A percentile compares a stretch with the other conserved stretches of the same genome.
These are phyloP conservation scores for Drechslerella coelobrocha DNA, from an alignment of 2,329 filamentous ascomycete species.

Conservation along the genomic window DNA sequence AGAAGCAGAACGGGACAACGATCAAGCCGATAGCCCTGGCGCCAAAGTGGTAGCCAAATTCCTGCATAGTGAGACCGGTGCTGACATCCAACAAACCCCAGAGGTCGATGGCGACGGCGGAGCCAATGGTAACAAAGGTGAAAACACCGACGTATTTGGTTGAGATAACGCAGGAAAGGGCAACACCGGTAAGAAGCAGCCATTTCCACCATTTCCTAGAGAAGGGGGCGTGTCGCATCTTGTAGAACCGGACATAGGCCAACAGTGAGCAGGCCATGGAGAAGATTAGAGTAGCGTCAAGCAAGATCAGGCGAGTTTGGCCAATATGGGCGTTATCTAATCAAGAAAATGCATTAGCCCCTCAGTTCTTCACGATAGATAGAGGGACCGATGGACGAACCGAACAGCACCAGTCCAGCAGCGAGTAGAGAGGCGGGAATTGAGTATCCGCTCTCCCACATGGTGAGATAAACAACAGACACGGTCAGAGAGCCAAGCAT, in stretches of 20 bases:
- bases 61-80: slow-evolving; percentile 76
- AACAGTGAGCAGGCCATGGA: slow-evolving; percentile 95
- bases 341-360: slow-evolving; percentile 16
- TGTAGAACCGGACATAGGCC: slow-evolving; percentile 97
- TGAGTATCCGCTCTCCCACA: slow-evolving; percentile 99
- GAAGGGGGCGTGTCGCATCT: slow-evolving; percentile 86
- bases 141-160: slow-evolving; percentile 98
- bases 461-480: slow-evolving; percentile 92
- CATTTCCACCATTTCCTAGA: slow-evolving; percentile 99
- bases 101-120: slow-evolving; percentile 89
- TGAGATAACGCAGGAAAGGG: slow-evolving; percentile 94
- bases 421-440: slow-evolving; percentile 89
- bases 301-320: slow-evolving; percentile 90
- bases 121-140: slow-evolving; percentile 95
- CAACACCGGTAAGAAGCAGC: slow-evolving; percentile 92
- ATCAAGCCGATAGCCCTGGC: slow-evolving; percentile 87
- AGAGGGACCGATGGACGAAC: slow-evolving; percentile 33
- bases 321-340: slow-evolving; percentile 93
- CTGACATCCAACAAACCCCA: slow-evolving; percentile 94
- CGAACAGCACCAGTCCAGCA: slow-evolving; percentile 81
- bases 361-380: not conserved
- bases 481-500: slow-evolving; percentile 91
- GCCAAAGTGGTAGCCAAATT: slow-evolving; percentile 87
- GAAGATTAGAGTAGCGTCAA: slow-evolving; percentile 91
- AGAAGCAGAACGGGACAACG: slow-evolving; percentile 92